These are phyloP conservation scores for Trichosporon faecale DNA, from an alignment of 1,284 basidiomycete species.

Conservation along the genomic window DNA sequence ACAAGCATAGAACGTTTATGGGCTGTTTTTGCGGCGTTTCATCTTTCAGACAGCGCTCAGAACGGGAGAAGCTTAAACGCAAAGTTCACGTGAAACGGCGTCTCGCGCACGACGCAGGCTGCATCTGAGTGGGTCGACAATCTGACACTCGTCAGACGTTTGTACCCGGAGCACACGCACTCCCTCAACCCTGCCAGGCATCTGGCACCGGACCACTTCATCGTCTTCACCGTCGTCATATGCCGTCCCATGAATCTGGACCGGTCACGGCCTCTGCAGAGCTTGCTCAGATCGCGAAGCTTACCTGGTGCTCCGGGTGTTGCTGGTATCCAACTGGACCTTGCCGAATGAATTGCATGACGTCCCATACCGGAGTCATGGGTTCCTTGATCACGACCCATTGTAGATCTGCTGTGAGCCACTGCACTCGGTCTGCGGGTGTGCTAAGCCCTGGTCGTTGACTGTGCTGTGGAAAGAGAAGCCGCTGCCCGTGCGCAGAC, in stretches of 20 bases:
- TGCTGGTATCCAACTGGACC: background rate
- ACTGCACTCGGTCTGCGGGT: background rate
- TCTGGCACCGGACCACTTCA: background rate
- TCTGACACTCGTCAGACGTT: constrained; percentile 2
- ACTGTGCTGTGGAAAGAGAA: background rate
- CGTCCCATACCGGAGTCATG: background rate
- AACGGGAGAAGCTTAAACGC: constrained; percentile 11
- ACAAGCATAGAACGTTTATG: constrained; percentile 10
- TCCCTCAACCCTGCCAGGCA: background rate
- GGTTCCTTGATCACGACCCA: background rate
- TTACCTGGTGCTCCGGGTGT: background rate
- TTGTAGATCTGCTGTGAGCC: background rate
- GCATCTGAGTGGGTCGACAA: background rate
- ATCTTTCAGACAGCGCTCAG: background rate
- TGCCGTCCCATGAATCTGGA: background rate
- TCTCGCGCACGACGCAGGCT: background rate
- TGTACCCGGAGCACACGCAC: background rate
- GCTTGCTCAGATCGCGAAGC: background rate
- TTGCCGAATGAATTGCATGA: background rate
- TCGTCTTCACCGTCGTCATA: background rate
- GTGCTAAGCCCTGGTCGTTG: background rate
- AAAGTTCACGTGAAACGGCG: background rate
- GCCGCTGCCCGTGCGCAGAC: background rate
- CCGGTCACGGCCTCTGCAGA: background rate
- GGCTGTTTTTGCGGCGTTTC: background rate